Evolutionary conservation across 2,329 filamentous ascomycete species (phyloP), one percentile per base, ranked within the genome.

Genomic region (Geosmithia flava): DNA sequence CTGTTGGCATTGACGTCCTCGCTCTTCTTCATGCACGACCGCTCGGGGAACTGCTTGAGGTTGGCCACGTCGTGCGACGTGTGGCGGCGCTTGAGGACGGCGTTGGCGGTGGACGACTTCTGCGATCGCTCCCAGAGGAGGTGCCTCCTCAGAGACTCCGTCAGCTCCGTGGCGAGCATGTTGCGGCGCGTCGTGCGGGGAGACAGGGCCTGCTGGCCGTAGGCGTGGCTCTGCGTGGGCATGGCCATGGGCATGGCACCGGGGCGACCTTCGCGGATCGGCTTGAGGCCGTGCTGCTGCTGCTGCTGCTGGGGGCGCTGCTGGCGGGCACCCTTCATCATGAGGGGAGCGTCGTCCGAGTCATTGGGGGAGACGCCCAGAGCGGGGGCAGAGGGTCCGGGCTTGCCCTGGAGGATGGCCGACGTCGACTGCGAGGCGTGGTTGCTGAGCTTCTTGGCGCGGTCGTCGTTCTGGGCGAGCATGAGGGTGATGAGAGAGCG

Each of bases 61-160:
- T 94, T 94, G 52, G 87, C 85, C 53, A 96, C 81, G 60, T 96
- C 90, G 54, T 91, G 86, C 2, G 91, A 87, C 7, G 90, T 95
- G 62, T 96, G 89, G 51, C 88, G 77, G 53, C 91, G 81, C 72
- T 95, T 94, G 50, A 95, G 75, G 48, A 91, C 87, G 1, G 90
- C 88, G 53, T 91, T 90, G 58, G 83, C 87, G 7, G 88, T 91
- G 33, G 86, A 85, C 50, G 87, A 88, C 75, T 93, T 95, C 61
- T 97, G 91, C 60, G 95, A 88, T 47, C 93, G 84, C 64, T 98
- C 93, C 86, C 88, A 95, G 16, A 97, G 77, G 16, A 98, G 81
- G 58, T 96, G 87, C 56, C 89, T 86, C 20, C 93, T 81, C 3
- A 98, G 80, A 20, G 88, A 95, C 62, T 95, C 89, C 2, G 91